phyloP scores from a whole-genome alignment of 1,139 yeast species.

The Keqinozyma sinolaborantium region DNA sequence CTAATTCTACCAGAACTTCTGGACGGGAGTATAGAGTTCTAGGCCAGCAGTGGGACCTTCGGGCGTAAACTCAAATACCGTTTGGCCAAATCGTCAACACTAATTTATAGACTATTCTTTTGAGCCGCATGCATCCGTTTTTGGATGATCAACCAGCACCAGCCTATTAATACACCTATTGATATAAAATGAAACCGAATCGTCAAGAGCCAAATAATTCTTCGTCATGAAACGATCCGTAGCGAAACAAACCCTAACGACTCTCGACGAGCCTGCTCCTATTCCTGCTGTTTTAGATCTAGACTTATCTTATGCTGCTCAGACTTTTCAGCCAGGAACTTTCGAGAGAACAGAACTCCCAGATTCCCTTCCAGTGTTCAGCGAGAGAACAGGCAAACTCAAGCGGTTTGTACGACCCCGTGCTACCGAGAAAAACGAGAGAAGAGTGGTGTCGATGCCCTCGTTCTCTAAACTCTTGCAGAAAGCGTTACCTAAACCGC shows the following conservation, averaged over 20 bases:
- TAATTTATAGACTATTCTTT: neutral
- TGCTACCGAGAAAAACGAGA: constrained; percentile 3
- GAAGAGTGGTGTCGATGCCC: constrained; percentile 25
- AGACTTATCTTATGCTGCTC: constrained; percentile 28
- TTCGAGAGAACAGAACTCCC: constrained; percentile 29
- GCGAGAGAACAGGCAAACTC: constrained; percentile 19
- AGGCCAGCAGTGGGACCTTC: too few relatives aligned
- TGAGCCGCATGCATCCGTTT: neutral
- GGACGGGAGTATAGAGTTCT: too few relatives aligned
- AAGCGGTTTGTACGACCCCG: constrained; percentile 12
- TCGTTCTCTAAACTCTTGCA: constrained; percentile 2
- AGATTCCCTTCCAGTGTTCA: constrained; percentile 23
- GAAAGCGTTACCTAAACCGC: constrained; percentile 16
- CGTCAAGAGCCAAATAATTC: too few relatives aligned
- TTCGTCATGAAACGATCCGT: neutral
- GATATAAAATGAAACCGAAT: too few relatives aligned
- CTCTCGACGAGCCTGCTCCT: constrained; percentile 20
- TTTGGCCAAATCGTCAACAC: too few relatives aligned
- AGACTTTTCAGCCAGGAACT: constrained; percentile 24
- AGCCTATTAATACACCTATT: neutral
- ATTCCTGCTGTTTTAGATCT: constrained; percentile 17
- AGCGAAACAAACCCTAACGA: constrained; percentile 21
- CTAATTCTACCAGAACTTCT: too few relatives aligned
- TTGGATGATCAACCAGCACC: neutral
- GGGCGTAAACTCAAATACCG: too few relatives aligned